Base-by-base conservation (phyloP, 495 filamentous ascomycete genomes). In the Lasiosphaeris hirsuta region DNA sequence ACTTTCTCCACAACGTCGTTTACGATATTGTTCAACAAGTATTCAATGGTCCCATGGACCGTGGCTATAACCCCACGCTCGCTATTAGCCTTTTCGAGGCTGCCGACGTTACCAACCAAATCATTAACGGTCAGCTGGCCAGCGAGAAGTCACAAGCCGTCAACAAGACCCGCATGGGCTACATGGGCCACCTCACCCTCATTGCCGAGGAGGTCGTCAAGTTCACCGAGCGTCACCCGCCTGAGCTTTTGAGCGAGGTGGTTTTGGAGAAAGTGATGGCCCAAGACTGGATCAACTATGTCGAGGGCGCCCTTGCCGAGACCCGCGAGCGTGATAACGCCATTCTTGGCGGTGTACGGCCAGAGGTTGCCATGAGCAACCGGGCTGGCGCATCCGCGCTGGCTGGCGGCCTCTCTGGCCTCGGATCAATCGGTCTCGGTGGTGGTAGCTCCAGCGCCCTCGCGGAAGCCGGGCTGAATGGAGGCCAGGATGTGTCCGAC, bases 21-120 rank as follows among this genome's bases (percentile, higher is more conserved):
- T 99, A 99, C 70, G 94, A 99, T 69, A 92, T 99, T 60, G 88
- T 99, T 10, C 94, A 99, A 70, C 94, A 99, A 75, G 95, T 99
- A 0, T 98, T 99, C 74, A 99, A 99, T 66, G 94, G 95, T 0
- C 90, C 90, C 10, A 96, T 99, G 90, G 92, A 97, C 61, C 87
- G 92, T 51, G 91, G 94, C 11, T 97, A 86, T 69, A 99, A 99
- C 72, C 86, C 90, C 7, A 86, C 84, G 41, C 81, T 99, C n/a
- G 92, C 94, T 19, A 87, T 96, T 51, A 90, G 96, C 70, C 84
- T 99, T 34, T 96, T 96, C 51, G 89, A 94, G 63, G 86, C 84
- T 34, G 92, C 92, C 7, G 85, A 87, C 54, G 90, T 99, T 58
- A 97, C 93, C 3, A 87, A 90, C 63, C 84, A 87, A 36, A 96